These are phyloP conservation scores for Verruconis gallopava DNA, from an alignment of 2,329 filamentous ascomycete genomes.

Conservation along the genomic window DNA sequence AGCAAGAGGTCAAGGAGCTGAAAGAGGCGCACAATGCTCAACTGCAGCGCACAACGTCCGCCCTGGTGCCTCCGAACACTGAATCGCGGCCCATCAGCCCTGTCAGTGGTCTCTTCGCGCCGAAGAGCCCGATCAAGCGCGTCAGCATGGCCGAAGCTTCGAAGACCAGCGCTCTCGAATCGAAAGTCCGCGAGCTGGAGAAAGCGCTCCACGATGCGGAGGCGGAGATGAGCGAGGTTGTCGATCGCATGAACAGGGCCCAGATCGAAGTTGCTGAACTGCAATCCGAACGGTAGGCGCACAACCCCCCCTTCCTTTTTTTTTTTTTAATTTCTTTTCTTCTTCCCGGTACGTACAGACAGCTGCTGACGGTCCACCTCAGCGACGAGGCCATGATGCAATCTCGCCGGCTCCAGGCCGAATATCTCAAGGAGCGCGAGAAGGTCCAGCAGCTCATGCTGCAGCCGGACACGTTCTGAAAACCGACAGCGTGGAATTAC, in stretches of 20 bases:
- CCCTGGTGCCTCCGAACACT: neutral
- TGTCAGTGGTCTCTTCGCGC: slow-evolving; percentile 33
- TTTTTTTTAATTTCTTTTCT: no score
- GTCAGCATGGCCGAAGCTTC: slow-evolving; percentile 52
- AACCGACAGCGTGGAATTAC: no score
- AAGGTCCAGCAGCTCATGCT: slow-evolving; percentile 40
- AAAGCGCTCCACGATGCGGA: slow-evolving; percentile 64
- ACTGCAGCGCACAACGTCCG: slow-evolving; percentile 44
- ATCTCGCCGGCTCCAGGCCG: slow-evolving; percentile 55
- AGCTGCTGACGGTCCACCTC: slow-evolving; percentile 6
- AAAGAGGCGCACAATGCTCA: slow-evolving; percentile 66
- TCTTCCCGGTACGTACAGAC: neutral
- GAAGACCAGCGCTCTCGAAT: slow-evolving; percentile 62
- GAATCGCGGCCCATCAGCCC: slow-evolving; percentile 13
- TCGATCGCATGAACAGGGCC: slow-evolving; percentile 66
- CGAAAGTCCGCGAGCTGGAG: slow-evolving; percentile 74
- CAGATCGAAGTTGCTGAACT: slow-evolving; percentile 74
- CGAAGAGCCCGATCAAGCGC: slow-evolving; percentile 47
- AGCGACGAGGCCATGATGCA: slow-evolving; percentile 61
- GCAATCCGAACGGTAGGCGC: slow-evolving; percentile 50
- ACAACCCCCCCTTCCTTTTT: slow-evolving; percentile 12
- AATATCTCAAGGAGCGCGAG: slow-evolving; percentile 51
- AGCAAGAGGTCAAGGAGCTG: slow-evolving; percentile 67
- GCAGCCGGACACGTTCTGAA: neutral
- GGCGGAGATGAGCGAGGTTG: slow-evolving; percentile 70